phyloP scores from a whole-genome alignment of 1,284 basidiomycete genomes.

The Pseudozyma sp. region DNA sequence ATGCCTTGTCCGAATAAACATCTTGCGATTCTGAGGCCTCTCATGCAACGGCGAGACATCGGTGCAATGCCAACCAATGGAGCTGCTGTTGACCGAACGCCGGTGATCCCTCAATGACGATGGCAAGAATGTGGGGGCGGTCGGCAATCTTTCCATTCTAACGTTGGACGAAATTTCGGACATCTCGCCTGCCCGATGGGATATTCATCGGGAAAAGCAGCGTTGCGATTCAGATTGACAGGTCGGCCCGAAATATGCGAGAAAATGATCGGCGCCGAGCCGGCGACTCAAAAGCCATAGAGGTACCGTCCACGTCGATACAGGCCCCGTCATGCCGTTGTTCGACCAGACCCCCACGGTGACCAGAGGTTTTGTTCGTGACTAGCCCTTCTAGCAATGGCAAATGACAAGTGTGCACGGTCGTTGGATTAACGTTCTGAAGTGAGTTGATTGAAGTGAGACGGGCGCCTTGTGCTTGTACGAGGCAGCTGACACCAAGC shows the following conservation, averaged over 20 bases:
- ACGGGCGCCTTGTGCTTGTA: too few relatives aligned
- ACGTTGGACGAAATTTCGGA: not conserved
- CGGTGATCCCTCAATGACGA: too few relatives aligned
- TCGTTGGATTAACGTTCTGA: not conserved
- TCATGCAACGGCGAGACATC: too few relatives aligned
- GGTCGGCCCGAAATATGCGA: conserved; percentile 5
- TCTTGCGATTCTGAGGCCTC: too few relatives aligned
- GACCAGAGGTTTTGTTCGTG: not conserved
- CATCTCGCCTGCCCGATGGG: not conserved
- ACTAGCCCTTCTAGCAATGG: too few relatives aligned
- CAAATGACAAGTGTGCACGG: conserved; percentile 3
- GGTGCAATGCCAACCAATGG: too few relatives aligned
- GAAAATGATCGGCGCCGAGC: conserved; percentile 6
- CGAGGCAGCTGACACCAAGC: too few relatives aligned
- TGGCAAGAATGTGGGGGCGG: too few relatives aligned
- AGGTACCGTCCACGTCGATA: conserved; percentile 12
- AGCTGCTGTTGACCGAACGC: too few relatives aligned
- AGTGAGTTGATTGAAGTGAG: not conserved
- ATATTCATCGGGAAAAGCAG: not conserved
- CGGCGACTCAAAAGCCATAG: conserved; percentile 3
- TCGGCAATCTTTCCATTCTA: too few relatives aligned
- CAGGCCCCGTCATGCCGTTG: not conserved
- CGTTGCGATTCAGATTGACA: not conserved
- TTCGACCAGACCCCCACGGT: conserved; percentile 13
- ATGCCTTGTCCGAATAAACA: too few relatives aligned